Evolutionary conservation across 2,329 filamentous ascomycete genomes (phyloP).

Genomic region (Fusarium multiceps): DNA sequence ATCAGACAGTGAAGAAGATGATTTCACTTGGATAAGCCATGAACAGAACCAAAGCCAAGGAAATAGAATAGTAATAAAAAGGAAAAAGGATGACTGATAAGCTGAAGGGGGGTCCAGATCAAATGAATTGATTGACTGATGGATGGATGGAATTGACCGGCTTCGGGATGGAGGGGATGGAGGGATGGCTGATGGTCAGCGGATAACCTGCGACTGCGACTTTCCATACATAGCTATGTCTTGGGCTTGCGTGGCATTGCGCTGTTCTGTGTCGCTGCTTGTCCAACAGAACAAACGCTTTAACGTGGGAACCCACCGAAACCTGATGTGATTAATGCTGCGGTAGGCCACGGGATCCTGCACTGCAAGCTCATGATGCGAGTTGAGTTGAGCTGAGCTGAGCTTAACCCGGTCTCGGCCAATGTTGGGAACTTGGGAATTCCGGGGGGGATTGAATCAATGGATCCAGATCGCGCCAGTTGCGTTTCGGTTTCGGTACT

Average conservation of each 20-base stretch:
- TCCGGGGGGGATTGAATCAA: conserved; percentile 13
- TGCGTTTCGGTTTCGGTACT: conserved; percentile 21
- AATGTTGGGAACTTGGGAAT: conserved; percentile 6
- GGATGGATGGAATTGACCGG: conserved; percentile 32
- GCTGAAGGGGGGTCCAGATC: conserved; percentile 26
- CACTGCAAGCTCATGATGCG: conserved; percentile 16
- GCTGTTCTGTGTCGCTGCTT: conserved; percentile 2
- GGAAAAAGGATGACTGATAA: conserved; percentile 14
- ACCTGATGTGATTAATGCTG: conserved; percentile 31
- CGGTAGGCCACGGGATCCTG: conserved; percentile 26
- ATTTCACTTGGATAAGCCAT: conserved; percentile 9
- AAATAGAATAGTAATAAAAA: conserved; percentile 1
- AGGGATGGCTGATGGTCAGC: conserved; percentile 38
- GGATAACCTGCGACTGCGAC: conserved; percentile 13
- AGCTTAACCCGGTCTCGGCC: conserved; percentile 31
- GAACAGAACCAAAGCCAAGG: conserved; percentile 4
- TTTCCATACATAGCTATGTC: conserved; percentile 5
- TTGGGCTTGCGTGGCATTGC: conserved; percentile 5
- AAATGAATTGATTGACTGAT: conserved; percentile 9
- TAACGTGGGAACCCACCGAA: conserved; percentile 15
- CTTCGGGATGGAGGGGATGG: conserved; percentile 29
- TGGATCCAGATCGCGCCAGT: conserved; percentile 23
- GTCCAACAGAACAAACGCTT: conserved; percentile 9
- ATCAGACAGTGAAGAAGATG: neutral
- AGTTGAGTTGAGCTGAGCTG: conserved; percentile 16